These are phyloP conservation scores for Backusella psychrophila DNA, from an alignment of 192 early-diverging fungal genomes.

Conservation along the genomic window DNA sequence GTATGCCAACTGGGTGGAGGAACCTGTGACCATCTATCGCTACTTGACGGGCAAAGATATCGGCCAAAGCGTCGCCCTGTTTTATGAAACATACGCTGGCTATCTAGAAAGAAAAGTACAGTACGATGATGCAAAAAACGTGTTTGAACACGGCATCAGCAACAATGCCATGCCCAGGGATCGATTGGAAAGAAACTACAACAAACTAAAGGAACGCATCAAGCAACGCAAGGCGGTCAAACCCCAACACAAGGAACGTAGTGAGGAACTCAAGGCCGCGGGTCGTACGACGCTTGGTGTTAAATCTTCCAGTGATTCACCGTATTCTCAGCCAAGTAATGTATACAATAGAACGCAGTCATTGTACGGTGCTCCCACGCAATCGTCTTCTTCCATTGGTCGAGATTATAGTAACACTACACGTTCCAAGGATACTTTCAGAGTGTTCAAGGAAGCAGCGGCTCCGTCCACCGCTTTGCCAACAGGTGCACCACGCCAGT, in stretches of 20 bases:
- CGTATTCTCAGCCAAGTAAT: neutral
- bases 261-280: neutral
- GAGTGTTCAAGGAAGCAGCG: neutral
- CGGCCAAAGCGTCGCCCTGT: neutral
- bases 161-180: neutral
- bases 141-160: neutral
- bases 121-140: neutral
- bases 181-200: neutral
- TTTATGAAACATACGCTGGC: neutral
- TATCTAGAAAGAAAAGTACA: neutral
- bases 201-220: neutral
- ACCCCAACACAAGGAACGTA: neutral
- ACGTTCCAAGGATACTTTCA: neutral
- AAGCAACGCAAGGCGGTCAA: neutral
- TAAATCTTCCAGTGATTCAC: neutral
- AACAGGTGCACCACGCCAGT: neutral
- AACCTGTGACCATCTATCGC: neutral
- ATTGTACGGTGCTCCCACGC: neutral
- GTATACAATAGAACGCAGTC: neutral
- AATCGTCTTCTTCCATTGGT: neutral
- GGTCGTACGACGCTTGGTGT: conserved; percentile 5
- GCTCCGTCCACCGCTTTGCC: neutral
- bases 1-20: neutral
- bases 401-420: neutral
- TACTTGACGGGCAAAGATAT: neutral